Evolutionary conservation across 108 stramenopile genomes (phyloP), one percentile per base, ranked within the genome.

Genomic region (Asterionellopsis glacialis): DNA sequence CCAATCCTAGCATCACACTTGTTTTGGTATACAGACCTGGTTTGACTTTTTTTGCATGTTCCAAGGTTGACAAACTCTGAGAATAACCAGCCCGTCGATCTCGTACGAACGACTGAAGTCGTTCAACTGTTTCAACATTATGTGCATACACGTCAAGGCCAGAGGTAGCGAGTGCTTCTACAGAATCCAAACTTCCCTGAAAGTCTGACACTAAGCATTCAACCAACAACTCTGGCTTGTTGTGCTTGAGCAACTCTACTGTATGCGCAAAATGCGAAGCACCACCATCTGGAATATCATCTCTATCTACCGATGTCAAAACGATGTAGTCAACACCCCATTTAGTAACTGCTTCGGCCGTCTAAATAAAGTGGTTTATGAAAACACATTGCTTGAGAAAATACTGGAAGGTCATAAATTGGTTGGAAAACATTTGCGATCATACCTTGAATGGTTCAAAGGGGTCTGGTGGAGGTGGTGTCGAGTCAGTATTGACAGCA

Each of bases 281-380:
- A n/a, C 99, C 99, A 15, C 95, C 94, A 70, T 99, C 98, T 9
- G 58, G 60, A 61, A 99, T 76, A 64, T 99, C 99, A 71, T 98
- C 99, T 11, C 99, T 88, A 70, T 99, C 98, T n/a, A 87, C 65
- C 23, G 21, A 84, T 1, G 99, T 99, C 59, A 99, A 65, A 11
- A 99, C 99, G 43, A 99, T 95, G 65, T 99, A 99, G 64, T 95
- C 90, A 7, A 99, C 88, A 16, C 98, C 98, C 99, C 99, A 99
- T 44, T 92, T 63, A 12, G 81, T 60, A 1, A 97, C 88, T 0
- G 96, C 98, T 53, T 90, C 87, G 13, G 97, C 95, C 10, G 87
- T 88, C 73, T 73, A 45, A 16, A 33, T 19, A 13, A 25, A 48
- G 3, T 33, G 5, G 47, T 58, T 39, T 41, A 33, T n/a, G 38